These are phyloP conservation scores for Trifolium fragiferum DNA, from an alignment of 306 rosid genomes.

Conservation along the genomic window DNA sequence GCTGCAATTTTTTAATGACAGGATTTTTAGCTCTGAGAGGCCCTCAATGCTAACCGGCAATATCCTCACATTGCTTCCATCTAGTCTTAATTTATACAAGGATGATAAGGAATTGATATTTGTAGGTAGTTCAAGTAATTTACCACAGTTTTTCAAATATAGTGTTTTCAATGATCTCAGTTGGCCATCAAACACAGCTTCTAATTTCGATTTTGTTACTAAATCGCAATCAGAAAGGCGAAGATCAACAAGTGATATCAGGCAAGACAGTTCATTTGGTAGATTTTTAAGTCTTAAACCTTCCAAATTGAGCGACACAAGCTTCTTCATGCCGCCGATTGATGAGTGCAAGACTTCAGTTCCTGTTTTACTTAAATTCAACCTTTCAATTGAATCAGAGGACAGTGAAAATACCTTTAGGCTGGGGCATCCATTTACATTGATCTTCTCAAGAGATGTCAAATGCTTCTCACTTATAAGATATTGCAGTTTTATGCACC, in stretches of 20 bases:
- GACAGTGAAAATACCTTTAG: slow-evolving; percentile 21
- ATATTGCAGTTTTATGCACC: background rate
- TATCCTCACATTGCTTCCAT: slow-evolving; percentile 13
- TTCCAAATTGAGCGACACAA: background rate
- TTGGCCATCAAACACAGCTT: background rate
- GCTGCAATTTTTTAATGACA: background rate
- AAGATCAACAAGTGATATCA: background rate
- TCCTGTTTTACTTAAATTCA: background rate
- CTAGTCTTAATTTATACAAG: background rate
- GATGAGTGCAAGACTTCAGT: background rate
- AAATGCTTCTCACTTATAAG: background rate
- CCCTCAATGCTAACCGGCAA: slow-evolving; percentile 37
- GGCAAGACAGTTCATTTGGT: background rate
- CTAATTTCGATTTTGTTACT: background rate
- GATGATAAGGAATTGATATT: slow-evolving; percentile 19
- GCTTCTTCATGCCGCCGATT: background rate
- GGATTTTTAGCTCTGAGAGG: background rate
- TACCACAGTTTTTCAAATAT: background rate
- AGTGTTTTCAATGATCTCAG: background rate
- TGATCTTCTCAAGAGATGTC: background rate
- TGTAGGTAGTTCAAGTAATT: slow-evolving; percentile 29
- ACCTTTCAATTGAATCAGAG: background rate
- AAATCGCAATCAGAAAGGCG: background rate
- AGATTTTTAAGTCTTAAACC: background rate
- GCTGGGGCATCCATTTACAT: background rate